Percentiles rank a stretch among this genome's conserved stretches.
These are phyloP conservation scores for Colletotrichum sp. DNA, from an alignment of 2,329 filamentous ascomycete species.

Conservation along the genomic window DNA sequence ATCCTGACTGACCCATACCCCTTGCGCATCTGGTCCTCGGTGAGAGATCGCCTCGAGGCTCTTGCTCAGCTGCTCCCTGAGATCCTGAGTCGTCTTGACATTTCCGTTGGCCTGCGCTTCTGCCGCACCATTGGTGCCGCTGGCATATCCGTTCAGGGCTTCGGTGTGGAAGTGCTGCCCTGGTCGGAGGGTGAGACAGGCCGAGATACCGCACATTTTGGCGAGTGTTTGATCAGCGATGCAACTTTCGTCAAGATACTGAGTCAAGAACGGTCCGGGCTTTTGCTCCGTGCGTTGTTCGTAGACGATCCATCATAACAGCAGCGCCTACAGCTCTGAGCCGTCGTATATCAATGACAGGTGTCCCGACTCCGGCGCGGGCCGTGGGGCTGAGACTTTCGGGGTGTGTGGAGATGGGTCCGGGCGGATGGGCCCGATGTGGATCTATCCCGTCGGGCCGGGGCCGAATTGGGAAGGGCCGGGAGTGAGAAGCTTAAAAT, in stretches of 20 bases:
- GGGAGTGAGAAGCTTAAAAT: background rate
- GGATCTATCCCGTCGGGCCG: background rate
- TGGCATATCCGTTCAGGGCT: background rate
- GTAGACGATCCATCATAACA: background rate
- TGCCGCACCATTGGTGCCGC: background rate
- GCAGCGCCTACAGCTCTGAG: background rate
- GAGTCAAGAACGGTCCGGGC: background rate
- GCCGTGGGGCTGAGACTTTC: background rate
- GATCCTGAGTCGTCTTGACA: background rate
- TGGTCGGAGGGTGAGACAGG: background rate
- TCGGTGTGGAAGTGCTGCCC: background rate
- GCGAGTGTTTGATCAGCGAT: background rate
- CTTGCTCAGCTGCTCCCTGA: conserved; percentile 17
- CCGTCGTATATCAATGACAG: background rate
- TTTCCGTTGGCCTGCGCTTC: background rate
- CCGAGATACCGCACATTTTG: conserved; percentile 7
- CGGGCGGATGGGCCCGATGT: background rate
- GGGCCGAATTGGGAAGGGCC: background rate
- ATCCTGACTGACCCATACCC: conserved; percentile 27
- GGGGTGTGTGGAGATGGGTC: background rate
- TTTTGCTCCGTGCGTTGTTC: background rate
- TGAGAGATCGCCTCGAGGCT: conserved; percentile 29
- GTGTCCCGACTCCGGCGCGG: background rate
- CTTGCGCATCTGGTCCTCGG: conserved; percentile 33
- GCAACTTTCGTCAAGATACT: background rate